A percentile compares a stretch with the other conserved stretches of the same genome.
phyloP scores from a whole-genome alignment of 1,284 basidiomycete species.

The Ceratobasidium sp. region DNA sequence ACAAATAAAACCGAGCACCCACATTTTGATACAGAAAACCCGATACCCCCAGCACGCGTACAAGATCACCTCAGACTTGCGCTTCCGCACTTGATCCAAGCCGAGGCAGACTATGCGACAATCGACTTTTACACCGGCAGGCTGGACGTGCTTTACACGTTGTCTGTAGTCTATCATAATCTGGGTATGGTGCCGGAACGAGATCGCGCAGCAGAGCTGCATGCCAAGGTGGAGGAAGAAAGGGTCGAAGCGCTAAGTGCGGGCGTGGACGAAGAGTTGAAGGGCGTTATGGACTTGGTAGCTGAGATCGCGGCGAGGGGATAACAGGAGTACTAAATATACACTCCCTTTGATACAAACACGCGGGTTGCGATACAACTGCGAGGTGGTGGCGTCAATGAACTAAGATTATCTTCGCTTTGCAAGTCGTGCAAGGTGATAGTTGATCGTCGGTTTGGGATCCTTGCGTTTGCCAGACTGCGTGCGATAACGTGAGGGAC shows the following conservation, averaged over 20 bases:
- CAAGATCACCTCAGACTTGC: slow-evolving; percentile 63
- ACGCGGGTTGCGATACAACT: not conserved
- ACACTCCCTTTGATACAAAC: not conserved
- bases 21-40: slow-evolving; percentile 22
- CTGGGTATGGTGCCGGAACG: slow-evolving; percentile 68
- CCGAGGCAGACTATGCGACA: slow-evolving; percentile 71
- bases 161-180: slow-evolving; percentile 78
- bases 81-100: slow-evolving; percentile 68
- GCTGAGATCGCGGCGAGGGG: slow-evolving; percentile 43
- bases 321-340: slow-evolving; percentile 4
- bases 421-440: slow-evolving; percentile 81
- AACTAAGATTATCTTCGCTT: slow-evolving; percentile 57
- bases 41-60: slow-evolving; percentile 30
- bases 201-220: slow-evolving; percentile 66
- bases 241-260: slow-evolving; percentile 60
- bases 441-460: slow-evolving; percentile 83
- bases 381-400: not conserved
- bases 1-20: not conserved
- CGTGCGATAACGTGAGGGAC: slow-evolving; percentile 36
- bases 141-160: slow-evolving; percentile 75
- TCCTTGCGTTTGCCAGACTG: slow-evolving; percentile 74
- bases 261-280: slow-evolving; percentile 66
- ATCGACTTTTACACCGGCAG: slow-evolving; percentile 71
- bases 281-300: slow-evolving; percentile 70
- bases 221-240: slow-evolving; percentile 62